Evolutionary conservation across 176 grass and related monocot genomes (phyloP).

Genomic region (Aegilops speltoides): DNA sequence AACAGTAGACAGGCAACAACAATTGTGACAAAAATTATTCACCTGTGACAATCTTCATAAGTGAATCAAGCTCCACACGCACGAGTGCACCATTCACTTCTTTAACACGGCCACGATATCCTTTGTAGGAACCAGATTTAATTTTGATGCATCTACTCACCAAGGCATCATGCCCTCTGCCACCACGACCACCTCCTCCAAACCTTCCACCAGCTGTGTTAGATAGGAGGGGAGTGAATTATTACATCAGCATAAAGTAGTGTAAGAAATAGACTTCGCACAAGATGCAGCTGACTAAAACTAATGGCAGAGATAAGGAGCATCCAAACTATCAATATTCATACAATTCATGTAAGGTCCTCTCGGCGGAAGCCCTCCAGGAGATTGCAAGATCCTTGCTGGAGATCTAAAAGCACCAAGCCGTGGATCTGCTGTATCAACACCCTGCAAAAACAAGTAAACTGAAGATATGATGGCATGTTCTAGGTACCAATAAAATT

Average conservation of each 20-base stretch:
- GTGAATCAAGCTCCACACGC: constrained; percentile 78
- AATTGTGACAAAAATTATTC: constrained; percentile 4
- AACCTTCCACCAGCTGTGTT: constrained; percentile 47
- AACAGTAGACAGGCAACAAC: not conserved
- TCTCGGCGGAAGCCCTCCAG: constrained; percentile 54
- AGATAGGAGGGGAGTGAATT: not conserved
- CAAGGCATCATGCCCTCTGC: constrained; percentile 63
- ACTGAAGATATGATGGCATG: not conserved
- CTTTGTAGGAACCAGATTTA: constrained; percentile 71
- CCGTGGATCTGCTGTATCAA: constrained; percentile 44
- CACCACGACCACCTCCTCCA: constrained; percentile 50
- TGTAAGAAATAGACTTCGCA: not conserved
- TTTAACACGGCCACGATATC: constrained; percentile 75
- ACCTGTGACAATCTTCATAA: constrained; percentile 80
- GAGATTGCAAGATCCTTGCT: constrained; percentile 46
- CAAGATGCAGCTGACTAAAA: not conserved
- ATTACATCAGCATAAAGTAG: constrained; percentile 13
- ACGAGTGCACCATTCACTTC: constrained; percentile 63
- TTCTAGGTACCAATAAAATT: not conserved
- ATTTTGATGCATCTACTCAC: constrained; percentile 73
- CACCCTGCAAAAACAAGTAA: constrained; percentile 32
- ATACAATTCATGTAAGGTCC: constrained; percentile 61
- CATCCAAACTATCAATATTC: constrained; percentile 8
- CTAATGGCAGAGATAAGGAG: not conserved
- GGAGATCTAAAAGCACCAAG: constrained; percentile 52